These are phyloP conservation scores for Isabelozyma rhagii DNA, from an alignment of 805 yeast genomes.

Conservation along the genomic window DNA sequence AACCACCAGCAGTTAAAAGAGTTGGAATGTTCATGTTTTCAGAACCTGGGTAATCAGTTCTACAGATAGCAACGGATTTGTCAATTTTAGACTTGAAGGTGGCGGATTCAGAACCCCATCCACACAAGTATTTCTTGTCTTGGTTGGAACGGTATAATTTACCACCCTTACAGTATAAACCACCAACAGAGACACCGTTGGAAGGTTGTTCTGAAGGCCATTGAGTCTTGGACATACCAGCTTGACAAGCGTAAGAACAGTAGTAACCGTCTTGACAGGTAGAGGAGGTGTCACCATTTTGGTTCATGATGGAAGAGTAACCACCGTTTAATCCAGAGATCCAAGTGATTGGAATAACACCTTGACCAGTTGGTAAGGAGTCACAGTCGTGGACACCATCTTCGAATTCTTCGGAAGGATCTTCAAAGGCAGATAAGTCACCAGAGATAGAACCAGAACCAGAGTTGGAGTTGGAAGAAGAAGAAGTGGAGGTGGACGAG, in stretches of 20 bases:
- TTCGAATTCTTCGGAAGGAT: conserved; percentile 52
- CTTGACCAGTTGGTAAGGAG: conserved; percentile 71
- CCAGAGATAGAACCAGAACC: conserved; percentile 39
- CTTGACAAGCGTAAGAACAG: conserved; percentile 76
- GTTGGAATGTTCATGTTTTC: conserved; percentile 80
- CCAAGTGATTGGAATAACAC: conserved; percentile 53
- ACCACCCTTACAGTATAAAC: conserved; percentile 61
- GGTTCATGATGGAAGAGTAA: conserved; percentile 43
- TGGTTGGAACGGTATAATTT: conserved; percentile 59
- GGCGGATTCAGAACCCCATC: conserved; percentile 60
- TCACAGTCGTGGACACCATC: conserved; percentile 73
- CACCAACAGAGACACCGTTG: conserved; percentile 71
- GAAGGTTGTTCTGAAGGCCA: conserved; percentile 70
- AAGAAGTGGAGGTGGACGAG: conserved; percentile 19
- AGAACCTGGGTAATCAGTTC: conserved; percentile 81
- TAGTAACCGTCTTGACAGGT: conserved; percentile 62
- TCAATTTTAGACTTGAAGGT: conserved; percentile 48
- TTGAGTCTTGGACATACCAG: conserved; percentile 80
- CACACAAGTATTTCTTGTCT: conserved; percentile 53
- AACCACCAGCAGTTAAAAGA: conserved; percentile 51
- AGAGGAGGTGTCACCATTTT: conserved; percentile 46
- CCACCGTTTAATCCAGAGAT: conserved; percentile 35
- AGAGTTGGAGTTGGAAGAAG: conserved; percentile 11
- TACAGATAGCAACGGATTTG: conserved; percentile 61
- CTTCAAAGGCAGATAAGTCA: conserved; percentile 47